phyloP scores from a whole-genome alignment of 371 early-diverging fungal genomes.

The Zopfochytrium polystomum region DNA sequence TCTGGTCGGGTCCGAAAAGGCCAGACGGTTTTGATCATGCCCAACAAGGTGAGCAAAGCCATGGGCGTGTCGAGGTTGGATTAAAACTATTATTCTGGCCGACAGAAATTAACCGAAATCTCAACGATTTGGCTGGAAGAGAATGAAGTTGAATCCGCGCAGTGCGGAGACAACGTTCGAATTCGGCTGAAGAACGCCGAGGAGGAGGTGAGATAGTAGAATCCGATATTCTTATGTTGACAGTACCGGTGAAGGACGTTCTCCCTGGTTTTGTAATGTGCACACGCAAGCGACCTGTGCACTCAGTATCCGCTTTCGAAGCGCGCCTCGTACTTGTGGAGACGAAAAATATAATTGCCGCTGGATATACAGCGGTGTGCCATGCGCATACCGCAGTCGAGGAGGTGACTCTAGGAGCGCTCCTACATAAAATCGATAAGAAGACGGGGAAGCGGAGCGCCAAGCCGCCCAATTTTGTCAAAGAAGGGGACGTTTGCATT shows the following conservation, averaged over 20 bases:
- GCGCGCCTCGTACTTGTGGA: slow-evolving; percentile 89
- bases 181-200: slow-evolving; percentile 87
- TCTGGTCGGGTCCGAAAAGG: slow-evolving; percentile 87
- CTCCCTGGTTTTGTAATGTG: slow-evolving; percentile 86
- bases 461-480: slow-evolving; percentile 87
- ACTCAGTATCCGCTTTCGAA: slow-evolving; percentile 72
- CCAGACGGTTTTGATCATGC: slow-evolving; percentile 82
- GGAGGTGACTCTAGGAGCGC: slow-evolving; percentile 75
- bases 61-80: not conserved
- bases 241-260: slow-evolving; percentile 55
- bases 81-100: not conserved
- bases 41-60: slow-evolving; percentile 73
- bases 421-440: slow-evolving; percentile 85
- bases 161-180: slow-evolving; percentile 91
- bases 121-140: slow-evolving; percentile 77
- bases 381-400: slow-evolving; percentile 88
- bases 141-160: slow-evolving; percentile 71
- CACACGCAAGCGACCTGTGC: slow-evolving; percentile 71
- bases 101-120: slow-evolving; percentile 63
- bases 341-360: slow-evolving; percentile 90
- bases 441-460: slow-evolving; percentile 69
- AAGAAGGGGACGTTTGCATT: slow-evolving; percentile 81
- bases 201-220: slow-evolving; percentile 69
- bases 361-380: slow-evolving; percentile 85
- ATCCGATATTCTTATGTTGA: not conserved